Evolutionary conservation across 192 early-diverging fungal genomes (phyloP), one percentile per base, ranked within the genome.

Genomic region (Chytriomyces hyalinus): DNA sequence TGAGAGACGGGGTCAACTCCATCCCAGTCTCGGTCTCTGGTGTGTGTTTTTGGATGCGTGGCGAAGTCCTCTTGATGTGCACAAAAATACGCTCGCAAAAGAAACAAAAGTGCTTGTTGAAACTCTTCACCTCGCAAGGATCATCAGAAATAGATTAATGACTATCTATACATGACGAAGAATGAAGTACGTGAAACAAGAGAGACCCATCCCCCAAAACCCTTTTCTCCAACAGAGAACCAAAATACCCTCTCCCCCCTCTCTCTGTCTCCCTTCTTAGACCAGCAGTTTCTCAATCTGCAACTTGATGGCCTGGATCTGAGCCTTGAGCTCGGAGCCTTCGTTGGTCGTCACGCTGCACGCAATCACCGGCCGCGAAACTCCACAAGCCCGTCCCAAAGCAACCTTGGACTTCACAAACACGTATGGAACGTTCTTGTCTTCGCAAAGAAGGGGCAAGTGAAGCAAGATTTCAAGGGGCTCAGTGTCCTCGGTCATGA

Each of bases 361-460:
- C 62, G 97, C 90, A 80, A 99, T 93, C 36, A 99, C 96, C 43
- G 94, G 83, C 61, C 96, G 93, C 45, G 95, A 94, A 47, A 99
- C 96, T 81, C 97, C 96, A 84, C 96, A 98, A 51, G 97, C 96
- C 84, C 97, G 94, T 72, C 97, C 97, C 22, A 99, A 88, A 46
- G 96, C 96, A 28, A 89, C 91, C 91, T 97, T 98, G 82, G 95
- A 96, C 71, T 95, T 95, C 63, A 99, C 94, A 83, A 99, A 99
- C 47, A 99, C 96, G 83, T 99, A 99, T 59, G 97, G 97, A 61
- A 99, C 97, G 91, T 99, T 99, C 94, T 99, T 99, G 87, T 99
- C 97, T 87, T 99, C 97, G 87, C 97, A 97, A 71, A 98, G 87
- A 7, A 99, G 90, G 28, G 97, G 97, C 69, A 99, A 84, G 89